Conservation (phyloP, 2,329 filamentous ascomycete species). For the Fusarium buxicola region DNA sequence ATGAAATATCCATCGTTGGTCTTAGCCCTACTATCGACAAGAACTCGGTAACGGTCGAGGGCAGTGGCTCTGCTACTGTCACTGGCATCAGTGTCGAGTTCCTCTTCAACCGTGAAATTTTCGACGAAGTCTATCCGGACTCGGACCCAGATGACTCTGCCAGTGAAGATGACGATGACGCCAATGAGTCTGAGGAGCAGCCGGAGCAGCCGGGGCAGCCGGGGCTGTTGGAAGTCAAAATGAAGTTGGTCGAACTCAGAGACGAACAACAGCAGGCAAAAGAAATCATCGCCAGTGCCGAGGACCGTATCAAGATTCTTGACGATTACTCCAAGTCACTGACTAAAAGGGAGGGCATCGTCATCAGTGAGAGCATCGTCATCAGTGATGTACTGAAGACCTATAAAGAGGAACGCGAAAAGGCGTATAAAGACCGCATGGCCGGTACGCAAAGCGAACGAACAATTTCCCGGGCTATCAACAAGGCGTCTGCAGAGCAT, state of each 20-base stretch:
- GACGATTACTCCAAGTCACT: conserved; percentile 55
- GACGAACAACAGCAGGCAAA: conserved; percentile 38
- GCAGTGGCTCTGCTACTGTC: conserved; percentile 66
- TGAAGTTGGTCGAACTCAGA: conserved; percentile 47
- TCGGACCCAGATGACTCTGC: conserved; percentile 53
- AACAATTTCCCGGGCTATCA: conserved; percentile 49
- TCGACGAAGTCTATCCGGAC: conserved; percentile 65
- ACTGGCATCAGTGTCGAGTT: conserved; percentile 71
- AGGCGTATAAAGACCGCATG: conserved; percentile 56
- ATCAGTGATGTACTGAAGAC: conserved; percentile 54
- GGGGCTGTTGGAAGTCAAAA: conserved; percentile 43
- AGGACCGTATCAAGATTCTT: conserved; percentile 55
- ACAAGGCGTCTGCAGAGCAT: conserved; percentile 49
- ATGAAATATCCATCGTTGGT: conserved; percentile 68
- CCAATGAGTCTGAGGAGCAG: conserved; percentile 40
- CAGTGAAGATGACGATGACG: conserved; percentile 44
- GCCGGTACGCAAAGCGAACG: conserved; percentile 48
- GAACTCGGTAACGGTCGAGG: conserved; percentile 71
- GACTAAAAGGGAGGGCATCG: conserved; percentile 48
- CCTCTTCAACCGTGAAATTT: conserved; percentile 65
- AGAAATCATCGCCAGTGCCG: conserved; percentile 41
- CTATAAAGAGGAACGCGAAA: conserved; percentile 58
- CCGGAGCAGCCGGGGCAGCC: conserved; percentile 32
- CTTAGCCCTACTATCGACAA: conserved; percentile 67
- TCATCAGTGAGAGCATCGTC: conserved; percentile 51